Base-by-base conservation (phyloP, 306 rosid genomes). In the Quillaja saponaria region DNA sequence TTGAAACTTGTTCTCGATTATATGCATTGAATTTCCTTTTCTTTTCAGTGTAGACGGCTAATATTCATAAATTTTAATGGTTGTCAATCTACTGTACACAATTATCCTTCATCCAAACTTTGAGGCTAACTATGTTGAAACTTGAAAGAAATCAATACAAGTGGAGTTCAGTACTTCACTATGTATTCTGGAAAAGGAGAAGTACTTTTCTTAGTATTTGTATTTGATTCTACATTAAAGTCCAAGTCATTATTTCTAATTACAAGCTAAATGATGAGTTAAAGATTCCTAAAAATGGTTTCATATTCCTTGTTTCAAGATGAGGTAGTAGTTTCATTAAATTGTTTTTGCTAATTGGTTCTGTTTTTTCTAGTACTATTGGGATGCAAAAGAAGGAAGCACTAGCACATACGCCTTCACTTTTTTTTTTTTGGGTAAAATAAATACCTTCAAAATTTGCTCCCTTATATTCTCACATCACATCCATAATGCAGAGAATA, bases 401-500 rank as follows among this genome's bases (percentile, higher is more conserved):
- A 76, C 33, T 10, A 62, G 82, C 72, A 81, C 66, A 74, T 66
- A 79, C 70, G 69, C 80, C 70, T 64, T 61, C 45, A 46, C 44
- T 79, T 71, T 68, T 18, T 51, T n/a, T 52, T 73, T 79, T 79
- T 75, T 66, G 34, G 57, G 73, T 66, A 72, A 47, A n/a, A n/a
- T n/a, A n/a, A n/a, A n/a, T n/a, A n/a, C n/a, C n/a, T n/a, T n/a
- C n/a, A n/a, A n/a, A n/a, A 74, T 74, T 69, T 74, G 80, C 71
- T 69, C 71, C 28, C 10, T 49, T 58, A 73, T 80, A 79, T 74
- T 79, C 80, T 74, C 56, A 64, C 42, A 54, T 68, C 79, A 73
- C 72, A 72, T 21, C 58, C 66, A 67, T 59, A 53, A 69, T 64
- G 81, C 73, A 31, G n/a, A n/a, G n/a, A n/a, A n/a, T n/a, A n/a